A percentile compares a stretch with the other conserved stretches of the same genome.
phyloP scores from a whole-genome alignment of 306 rosid genomes.

The Cucurbita ficifolia region DNA sequence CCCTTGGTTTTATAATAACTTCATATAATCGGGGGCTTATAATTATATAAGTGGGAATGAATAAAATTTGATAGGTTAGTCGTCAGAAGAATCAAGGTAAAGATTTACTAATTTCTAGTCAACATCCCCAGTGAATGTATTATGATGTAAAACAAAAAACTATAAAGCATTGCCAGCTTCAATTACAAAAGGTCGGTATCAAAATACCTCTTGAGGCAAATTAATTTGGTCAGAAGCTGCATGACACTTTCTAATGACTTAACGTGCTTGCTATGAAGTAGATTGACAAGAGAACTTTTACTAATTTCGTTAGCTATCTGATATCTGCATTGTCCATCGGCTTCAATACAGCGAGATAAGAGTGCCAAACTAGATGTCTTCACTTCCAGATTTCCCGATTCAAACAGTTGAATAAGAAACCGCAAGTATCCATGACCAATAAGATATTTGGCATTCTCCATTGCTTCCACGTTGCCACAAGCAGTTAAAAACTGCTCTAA shows the following conservation, averaged over 20 bases:
- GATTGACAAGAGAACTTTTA: slow-evolving; percentile 40
- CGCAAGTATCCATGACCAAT: slow-evolving; percentile 34
- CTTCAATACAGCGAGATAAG: slow-evolving; percentile 33
- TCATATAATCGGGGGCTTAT: neutral
- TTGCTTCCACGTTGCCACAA: slow-evolving; percentile 31
- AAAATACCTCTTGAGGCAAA: slow-evolving; percentile 36
- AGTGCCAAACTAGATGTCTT: slow-evolving; percentile 32
- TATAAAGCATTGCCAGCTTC: neutral
- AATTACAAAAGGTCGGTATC: neutral
- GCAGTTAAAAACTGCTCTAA: slow-evolving; percentile 37
- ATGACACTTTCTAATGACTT: slow-evolving; percentile 30
- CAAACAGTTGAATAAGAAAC: slow-evolving; percentile 40
- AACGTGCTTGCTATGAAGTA: slow-evolving; percentile 42
- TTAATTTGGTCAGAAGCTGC: slow-evolving; percentile 38
- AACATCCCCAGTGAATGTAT: neutral
- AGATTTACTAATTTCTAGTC: neutral
- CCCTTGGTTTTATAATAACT: neutral
- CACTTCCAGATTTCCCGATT: slow-evolving; percentile 43
- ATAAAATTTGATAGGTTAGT: neutral
- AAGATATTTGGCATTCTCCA: slow-evolving; percentile 37
- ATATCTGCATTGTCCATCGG: slow-evolving; percentile 35
- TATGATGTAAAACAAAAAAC: neutral
- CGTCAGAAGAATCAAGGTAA: neutral
- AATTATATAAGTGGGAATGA: neutral
- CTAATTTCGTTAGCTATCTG: slow-evolving; percentile 34